A percentile compares a stretch with the other conserved stretches of the same genome.
Conservation (phyloP, 2,329 filamentous ascomycete species). For the Seiridium cupressi region DNA sequence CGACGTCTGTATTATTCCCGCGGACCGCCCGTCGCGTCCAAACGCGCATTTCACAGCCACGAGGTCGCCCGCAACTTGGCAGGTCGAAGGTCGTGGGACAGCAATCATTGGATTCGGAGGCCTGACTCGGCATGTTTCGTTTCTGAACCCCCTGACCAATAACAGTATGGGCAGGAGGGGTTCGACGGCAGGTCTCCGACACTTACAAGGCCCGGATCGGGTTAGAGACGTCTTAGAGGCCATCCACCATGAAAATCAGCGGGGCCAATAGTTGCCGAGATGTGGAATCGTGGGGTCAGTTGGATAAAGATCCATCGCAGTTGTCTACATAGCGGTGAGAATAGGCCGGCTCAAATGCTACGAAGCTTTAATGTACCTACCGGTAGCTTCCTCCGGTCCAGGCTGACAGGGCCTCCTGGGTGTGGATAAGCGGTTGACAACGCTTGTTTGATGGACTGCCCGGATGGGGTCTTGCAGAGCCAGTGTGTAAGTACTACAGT, state of each 20-base stretch:
- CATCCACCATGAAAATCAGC: not conserved
- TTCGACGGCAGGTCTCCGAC: constrained; percentile 5
- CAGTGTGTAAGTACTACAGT: not conserved
- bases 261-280: not conserved
- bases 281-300: not conserved
- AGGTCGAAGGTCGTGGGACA: not conserved
- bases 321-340: not conserved
- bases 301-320: not conserved
- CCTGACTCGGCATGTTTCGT: constrained; percentile 8
- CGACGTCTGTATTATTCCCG: not conserved
- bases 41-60: not conserved
- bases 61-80: not conserved
- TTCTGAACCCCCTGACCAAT: constrained; percentile 1
- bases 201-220: not conserved
- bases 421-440: not conserved
- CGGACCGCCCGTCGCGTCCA: not conserved
- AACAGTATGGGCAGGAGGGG: not conserved
- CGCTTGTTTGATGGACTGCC: not conserved
- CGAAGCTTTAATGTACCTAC: not conserved
- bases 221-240: not conserved
- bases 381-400: not conserved
- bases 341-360: not conserved
- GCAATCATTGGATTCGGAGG: constrained; percentile 3
- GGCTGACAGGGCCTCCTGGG: not conserved
- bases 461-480: too few species aligned